These are phyloP conservation scores for Pelagomonas calceolata DNA, from an alignment of 108 stramenopile genomes.

Conservation along the genomic window DNA sequence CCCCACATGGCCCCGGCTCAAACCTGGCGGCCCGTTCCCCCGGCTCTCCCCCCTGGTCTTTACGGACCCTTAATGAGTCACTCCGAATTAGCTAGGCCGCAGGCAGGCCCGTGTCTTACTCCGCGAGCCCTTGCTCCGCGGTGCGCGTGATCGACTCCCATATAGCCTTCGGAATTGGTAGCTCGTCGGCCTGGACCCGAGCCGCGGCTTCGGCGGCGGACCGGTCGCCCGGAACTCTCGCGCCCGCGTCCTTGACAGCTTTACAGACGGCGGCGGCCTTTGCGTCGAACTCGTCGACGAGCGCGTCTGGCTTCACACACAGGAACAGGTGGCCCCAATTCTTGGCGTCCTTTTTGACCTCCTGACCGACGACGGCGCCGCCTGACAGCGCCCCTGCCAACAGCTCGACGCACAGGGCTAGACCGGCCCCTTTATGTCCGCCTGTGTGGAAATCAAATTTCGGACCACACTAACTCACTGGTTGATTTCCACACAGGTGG, in stretches of 20 bases:
- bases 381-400: constrained; percentile 27
- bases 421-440: constrained; percentile 30
- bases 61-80: too few relatives aligned
- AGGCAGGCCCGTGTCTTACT: too few relatives aligned
- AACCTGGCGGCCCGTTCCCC: too few relatives aligned
- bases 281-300: background rate
- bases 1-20: too few relatives aligned
- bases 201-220: constrained; percentile 15
- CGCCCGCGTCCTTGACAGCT: constrained; percentile 16
- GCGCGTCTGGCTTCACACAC: background rate
- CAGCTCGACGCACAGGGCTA: constrained; percentile 28
- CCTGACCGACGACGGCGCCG: constrained; percentile 25
- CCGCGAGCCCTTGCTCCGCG: too few relatives aligned
- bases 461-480: too few relatives aligned
- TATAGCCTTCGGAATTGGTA: constrained; percentile 22
- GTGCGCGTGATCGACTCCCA: constrained; percentile 26
- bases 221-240: constrained; percentile 26
- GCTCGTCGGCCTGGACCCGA: constrained; percentile 10
- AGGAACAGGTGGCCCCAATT: constrained; percentile 23
- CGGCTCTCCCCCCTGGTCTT: too few relatives aligned
- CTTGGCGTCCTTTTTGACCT: constrained; percentile 25
- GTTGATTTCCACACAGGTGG: too few relatives aligned
- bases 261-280: constrained; percentile 14
- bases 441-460: too few relatives aligned
- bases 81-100: too few relatives aligned